A percentile compares a stretch with the other conserved stretches of the same genome.
Evolutionary conservation across 73 alveolate genomes (phyloP).

Genomic region (Paramecium bursaria): DNA sequence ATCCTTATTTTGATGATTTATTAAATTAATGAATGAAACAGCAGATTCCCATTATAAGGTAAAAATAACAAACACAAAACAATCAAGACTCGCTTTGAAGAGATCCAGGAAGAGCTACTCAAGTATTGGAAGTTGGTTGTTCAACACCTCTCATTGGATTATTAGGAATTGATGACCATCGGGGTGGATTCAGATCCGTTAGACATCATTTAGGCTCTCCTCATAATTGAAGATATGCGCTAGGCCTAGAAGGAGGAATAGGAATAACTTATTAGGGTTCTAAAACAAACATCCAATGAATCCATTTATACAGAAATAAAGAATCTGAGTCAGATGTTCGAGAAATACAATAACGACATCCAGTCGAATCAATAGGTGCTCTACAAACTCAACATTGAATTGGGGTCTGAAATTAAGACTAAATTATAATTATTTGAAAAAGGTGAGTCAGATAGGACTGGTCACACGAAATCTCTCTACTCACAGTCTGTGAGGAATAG

Average conservation of each 20-base stretch:
- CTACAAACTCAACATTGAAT: slow-evolving; percentile 12
- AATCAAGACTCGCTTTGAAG: too few relatives aligned
- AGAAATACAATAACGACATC: not conserved
- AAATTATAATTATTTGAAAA: too few relatives aligned
- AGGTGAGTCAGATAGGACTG: too few relatives aligned
- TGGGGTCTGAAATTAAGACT: not conserved
- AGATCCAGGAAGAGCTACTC: slow-evolving; percentile 9
- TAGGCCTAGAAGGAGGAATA: not conserved
- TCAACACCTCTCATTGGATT: not conserved
- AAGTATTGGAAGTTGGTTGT: slow-evolving; percentile 52
- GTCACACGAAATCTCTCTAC: too few relatives aligned
- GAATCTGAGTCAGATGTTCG: not conserved
- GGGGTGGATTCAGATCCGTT: slow-evolving; percentile 25
- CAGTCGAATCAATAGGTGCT: not conserved
- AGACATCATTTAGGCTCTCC: slow-evolving; percentile 15
- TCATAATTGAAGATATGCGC: slow-evolving; percentile 31
- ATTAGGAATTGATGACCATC: slow-evolving; percentile 4
- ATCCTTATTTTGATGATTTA: not conserved
- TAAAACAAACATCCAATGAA: too few relatives aligned
- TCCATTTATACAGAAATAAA: not conserved
- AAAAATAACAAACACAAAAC: not conserved
- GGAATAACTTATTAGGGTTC: too few relatives aligned
- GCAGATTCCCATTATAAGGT: slow-evolving; percentile 53
- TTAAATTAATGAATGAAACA: slow-evolving; percentile 18
- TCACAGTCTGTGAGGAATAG: too few relatives aligned